Evolutionary conservation across 176 grass and related monocot genomes (phyloP), one percentile per base, ranked within the genome.

Genomic region (Echinochloa phyllopogon): DNA sequence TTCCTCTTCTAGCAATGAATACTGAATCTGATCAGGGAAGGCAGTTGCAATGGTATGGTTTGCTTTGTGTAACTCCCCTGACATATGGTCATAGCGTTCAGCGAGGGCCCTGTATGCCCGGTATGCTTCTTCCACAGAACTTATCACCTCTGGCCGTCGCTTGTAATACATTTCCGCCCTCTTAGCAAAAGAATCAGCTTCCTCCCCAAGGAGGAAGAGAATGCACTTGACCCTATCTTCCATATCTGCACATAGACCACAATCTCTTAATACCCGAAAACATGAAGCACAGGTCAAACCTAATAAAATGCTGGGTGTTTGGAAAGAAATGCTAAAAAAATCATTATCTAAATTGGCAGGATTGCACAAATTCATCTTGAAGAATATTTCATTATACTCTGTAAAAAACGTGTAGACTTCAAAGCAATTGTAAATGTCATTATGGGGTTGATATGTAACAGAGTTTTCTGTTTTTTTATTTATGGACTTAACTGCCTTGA

Each of bases 161-260:
- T 90, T 92, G 85, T 95, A 98, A 75, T 98, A 98, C 93, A 98
- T 94, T 86, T 98, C 96, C 12, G 96, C 96, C 64, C 89, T 94
- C 84, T 87, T 95, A 18, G 89, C 87, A 25, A 95, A 98, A 63
- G 96, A 98, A 82, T 98, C 96, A 15, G 96, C 96, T 85, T 98
- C 93, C 67, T 95, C 96, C 5, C 86, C 96, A 0, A 98, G 93
- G 44, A 98, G 89, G 43, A 93, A 84, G 23, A 94, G 89, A 76
- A 95, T 98, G 57, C 58, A 77, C 41, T 89, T 90, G 56, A 98
- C 96, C 73, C 87, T 94, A 0, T 90, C 91, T 49, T 98, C 93
- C 96, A 98, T 98, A 79, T 98, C 96, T 98, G 85, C 60, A 74
- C 36, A 89, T 64, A 36, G 53, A 75, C 2, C 0, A 29, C 9